Percentiles rank a stretch among this genome's conserved stretches.
phyloP scores from a whole-genome alignment of 805 yeast species.

The Candida piceae region DNA sequence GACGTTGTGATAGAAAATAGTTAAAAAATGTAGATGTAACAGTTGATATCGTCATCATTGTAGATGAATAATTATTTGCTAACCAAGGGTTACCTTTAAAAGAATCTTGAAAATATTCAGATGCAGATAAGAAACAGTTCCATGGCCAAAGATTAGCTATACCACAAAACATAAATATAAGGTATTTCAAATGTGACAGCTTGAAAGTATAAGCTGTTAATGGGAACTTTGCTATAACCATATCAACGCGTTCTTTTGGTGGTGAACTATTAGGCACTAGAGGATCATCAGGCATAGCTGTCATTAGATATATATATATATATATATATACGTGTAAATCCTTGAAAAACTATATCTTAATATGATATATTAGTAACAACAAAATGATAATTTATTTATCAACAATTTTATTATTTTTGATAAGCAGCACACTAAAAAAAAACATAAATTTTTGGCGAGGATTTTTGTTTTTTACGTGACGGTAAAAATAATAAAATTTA shows the following conservation, averaged over 20 bases:
- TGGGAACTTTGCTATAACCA: conserved; percentile 12
- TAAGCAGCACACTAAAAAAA: too few relatives aligned
- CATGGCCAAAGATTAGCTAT: conserved; percentile 91
- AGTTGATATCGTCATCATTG: conserved; percentile 87
- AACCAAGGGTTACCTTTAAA: conserved; percentile 46
- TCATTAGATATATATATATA: too few relatives aligned
- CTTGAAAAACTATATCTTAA: too few relatives aligned
- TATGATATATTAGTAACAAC: too few relatives aligned
- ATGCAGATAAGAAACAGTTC: conserved; percentile 86
- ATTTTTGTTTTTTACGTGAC: too few relatives aligned
- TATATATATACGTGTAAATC: too few relatives aligned
- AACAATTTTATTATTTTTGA: too few relatives aligned
- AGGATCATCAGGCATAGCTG: not conserved
- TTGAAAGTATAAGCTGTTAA: conserved; percentile 10
- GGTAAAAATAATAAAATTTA: too few relatives aligned
- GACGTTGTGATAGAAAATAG: conserved; percentile 59
- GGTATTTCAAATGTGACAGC: conserved; percentile 35
- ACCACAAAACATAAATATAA: conserved; percentile 65
- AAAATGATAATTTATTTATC: too few relatives aligned
- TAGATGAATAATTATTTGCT: conserved; percentile 61
- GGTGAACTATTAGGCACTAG: not conserved
- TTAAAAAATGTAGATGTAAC: conserved; percentile 57
- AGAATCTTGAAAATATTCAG: conserved; percentile 68
- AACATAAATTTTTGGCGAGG: too few relatives aligned
- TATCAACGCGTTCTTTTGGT: not conserved